phyloP scores from a whole-genome alignment of 2,329 filamentous ascomycete species.

The Bisporella sp. region DNA sequence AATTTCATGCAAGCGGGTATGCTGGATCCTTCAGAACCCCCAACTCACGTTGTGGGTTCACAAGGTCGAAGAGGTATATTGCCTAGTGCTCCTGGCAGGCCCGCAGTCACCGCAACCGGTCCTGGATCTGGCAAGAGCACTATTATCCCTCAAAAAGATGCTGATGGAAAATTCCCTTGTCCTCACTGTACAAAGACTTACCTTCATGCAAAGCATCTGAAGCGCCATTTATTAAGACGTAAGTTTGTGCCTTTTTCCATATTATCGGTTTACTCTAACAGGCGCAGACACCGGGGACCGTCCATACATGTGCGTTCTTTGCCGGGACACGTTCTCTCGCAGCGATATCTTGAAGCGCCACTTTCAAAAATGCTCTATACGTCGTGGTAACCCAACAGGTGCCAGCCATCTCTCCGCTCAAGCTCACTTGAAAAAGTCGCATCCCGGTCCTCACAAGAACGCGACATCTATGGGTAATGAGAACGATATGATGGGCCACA shows the following conservation, averaged over 20 bases:
- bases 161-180: constrained; percentile 96
- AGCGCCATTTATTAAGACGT: constrained; percentile 94
- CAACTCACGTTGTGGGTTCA: constrained; percentile 89
- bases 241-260: constrained; percentile 43
- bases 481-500: constrained; percentile 52
- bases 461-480: constrained; percentile 48
- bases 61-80: constrained; percentile 88
- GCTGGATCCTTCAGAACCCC: constrained; percentile 51
- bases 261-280: constrained; percentile 14
- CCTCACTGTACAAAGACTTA: constrained; percentile 98
- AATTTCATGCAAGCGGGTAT: constrained; percentile 44
- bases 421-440: constrained; percentile 77
- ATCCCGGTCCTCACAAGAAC: constrained; percentile 48
- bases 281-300: constrained; percentile 85
- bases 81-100: constrained; percentile 81
- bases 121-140: constrained; percentile 67
- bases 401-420: constrained; percentile 90
- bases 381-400: constrained; percentile 90
- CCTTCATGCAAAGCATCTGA: constrained; percentile 92
- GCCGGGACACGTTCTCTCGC: constrained; percentile 94
- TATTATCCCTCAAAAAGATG: constrained; percentile 87
- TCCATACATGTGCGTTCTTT: constrained; percentile 96
- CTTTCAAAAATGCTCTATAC: constrained; percentile 97
- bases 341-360: constrained; percentile 98
- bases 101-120: constrained; percentile 66